Evolutionary conservation across 306 rosid genomes (phyloP).

Genomic region (Prunus salicina): DNA sequence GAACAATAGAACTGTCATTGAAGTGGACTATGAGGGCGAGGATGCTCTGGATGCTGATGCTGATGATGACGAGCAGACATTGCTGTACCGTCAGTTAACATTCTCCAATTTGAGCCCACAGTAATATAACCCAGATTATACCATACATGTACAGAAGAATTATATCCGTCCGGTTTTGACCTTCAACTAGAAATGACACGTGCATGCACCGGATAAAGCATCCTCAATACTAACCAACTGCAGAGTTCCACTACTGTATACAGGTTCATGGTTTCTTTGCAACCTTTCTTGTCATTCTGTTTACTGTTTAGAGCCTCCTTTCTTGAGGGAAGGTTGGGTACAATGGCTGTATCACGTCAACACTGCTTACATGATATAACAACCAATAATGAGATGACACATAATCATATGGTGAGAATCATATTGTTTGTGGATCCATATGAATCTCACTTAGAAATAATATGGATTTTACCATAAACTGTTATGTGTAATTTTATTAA

Average conservation of each 20-base stretch:
- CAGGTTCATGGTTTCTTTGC: neutral
- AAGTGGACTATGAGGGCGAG: conserved; percentile 49
- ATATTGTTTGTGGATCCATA: neutral
- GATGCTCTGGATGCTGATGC: conserved; percentile 42
- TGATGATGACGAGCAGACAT: conserved; percentile 51
- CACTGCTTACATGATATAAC: neutral
- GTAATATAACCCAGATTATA: conserved; percentile 2
- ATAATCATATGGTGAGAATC: neutral
- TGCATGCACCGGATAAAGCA: neutral
- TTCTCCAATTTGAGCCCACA: conserved; percentile 32
- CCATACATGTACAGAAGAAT: neutral
- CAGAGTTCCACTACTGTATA: neutral
- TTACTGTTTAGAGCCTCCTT: neutral
- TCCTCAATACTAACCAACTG: neutral
- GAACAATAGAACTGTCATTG: conserved; percentile 26
- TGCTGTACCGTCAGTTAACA: conserved; percentile 54
- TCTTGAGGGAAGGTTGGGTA: neutral
- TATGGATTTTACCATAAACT: neutral
- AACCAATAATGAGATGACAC: neutral
- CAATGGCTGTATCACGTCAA: neutral
- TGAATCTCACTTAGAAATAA: neutral
- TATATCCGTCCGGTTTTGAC: neutral
- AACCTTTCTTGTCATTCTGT: neutral
- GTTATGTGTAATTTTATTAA: no score
- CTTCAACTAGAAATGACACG: neutral